phyloP scores from a whole-genome alignment of 768 basidiomycete genomes.

The Lentinula edodes region DNA sequence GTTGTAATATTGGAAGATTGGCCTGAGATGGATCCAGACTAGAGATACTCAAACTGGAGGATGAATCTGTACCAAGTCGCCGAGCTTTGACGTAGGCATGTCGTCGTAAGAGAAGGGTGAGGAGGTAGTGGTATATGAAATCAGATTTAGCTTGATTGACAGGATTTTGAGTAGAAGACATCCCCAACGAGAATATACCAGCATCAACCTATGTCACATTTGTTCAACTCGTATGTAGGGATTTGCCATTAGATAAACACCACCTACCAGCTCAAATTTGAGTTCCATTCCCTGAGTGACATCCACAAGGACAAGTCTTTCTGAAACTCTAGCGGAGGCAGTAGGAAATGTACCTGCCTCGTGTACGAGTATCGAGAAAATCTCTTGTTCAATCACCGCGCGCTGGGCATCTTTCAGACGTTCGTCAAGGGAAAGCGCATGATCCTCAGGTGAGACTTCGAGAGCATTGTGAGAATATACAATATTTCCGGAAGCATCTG shows the following conservation, averaged over 20 bases:
- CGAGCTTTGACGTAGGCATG: slow-evolving; percentile 46
- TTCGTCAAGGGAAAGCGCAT: slow-evolving; percentile 37
- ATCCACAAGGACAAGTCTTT: slow-evolving; percentile 70
- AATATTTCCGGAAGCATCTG: slow-evolving; percentile 25
- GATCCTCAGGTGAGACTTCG: slow-evolving; percentile 16
- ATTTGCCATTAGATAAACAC: neutral
- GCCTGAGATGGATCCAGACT: slow-evolving; percentile 13
- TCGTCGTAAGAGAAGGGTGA: slow-evolving; percentile 56
- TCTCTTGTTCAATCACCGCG: slow-evolving; percentile 77
- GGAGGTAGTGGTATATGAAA: slow-evolving; percentile 60
- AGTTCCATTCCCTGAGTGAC: slow-evolving; percentile 68
- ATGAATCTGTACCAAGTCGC: slow-evolving; percentile 25
- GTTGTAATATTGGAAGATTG: slow-evolving; percentile 55
- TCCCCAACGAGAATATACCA: slow-evolving; percentile 12
- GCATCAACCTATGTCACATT: slow-evolving; percentile 26
- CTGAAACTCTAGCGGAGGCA: slow-evolving; percentile 72
- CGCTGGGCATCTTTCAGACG: slow-evolving; percentile 55
- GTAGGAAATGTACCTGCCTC: slow-evolving; percentile 77
- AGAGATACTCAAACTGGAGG: slow-evolving; percentile 6
- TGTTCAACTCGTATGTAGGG: too few relatives aligned
- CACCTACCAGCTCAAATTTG: slow-evolving; percentile 62
- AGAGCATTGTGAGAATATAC: slow-evolving; percentile 32
- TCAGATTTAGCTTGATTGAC: slow-evolving; percentile 42
- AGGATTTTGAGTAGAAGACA: slow-evolving; percentile 12
- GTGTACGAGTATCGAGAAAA: slow-evolving; percentile 65